phyloP scores from a whole-genome alignment of 345 rosid genomes.

The Eucalyptus pumila region DNA sequence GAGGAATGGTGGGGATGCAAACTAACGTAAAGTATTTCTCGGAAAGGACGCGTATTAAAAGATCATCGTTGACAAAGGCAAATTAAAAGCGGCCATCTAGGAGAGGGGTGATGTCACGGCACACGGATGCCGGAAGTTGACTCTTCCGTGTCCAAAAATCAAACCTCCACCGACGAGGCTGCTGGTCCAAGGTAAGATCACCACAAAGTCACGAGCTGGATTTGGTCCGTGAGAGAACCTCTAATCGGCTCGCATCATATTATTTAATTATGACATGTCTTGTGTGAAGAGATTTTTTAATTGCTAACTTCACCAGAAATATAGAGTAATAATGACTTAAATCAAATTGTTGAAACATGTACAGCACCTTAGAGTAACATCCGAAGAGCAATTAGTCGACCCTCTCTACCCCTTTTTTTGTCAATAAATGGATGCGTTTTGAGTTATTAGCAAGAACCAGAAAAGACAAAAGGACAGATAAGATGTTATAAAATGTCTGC shows the following conservation, averaged over 20 bases:
- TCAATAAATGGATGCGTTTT: not conserved
- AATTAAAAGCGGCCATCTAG: not conserved
- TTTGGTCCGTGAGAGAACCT: not conserved
- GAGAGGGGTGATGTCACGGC: not conserved
- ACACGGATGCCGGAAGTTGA: not conserved
- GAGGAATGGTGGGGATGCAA: not conserved
- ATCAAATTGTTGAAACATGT: not conserved
- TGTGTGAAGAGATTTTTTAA: not conserved
- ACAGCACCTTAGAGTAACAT: accelerated
- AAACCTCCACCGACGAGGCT: not conserved
- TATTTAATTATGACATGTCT: not conserved
- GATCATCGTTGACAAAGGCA: not conserved
- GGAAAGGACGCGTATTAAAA: not conserved
- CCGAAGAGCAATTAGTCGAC: not conserved
- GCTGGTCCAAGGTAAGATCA: not conserved
- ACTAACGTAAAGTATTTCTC: not conserved
- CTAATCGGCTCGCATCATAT: accelerated
- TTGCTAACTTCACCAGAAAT: accelerated
- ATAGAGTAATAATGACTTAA: not conserved
- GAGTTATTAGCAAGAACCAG: not conserved
- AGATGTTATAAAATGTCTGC: not conserved
- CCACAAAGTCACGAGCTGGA: not conserved
- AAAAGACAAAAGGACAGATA: not conserved
- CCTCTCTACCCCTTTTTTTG: not conserved
- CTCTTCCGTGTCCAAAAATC: not conserved